These are phyloP conservation scores for Candida awuae DNA, from an alignment of 805 yeast species.

Conservation along the genomic window DNA sequence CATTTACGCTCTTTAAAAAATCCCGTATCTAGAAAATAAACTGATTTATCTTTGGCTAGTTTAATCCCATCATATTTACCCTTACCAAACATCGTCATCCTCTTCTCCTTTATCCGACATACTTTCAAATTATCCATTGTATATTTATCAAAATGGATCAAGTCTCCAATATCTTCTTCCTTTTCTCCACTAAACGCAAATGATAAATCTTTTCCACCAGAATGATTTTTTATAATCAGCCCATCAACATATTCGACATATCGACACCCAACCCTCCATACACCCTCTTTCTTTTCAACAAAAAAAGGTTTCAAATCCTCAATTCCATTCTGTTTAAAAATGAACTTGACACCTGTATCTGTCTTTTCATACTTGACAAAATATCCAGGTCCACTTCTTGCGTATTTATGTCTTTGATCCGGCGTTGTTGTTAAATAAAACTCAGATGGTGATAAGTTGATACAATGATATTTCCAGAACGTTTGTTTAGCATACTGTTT, in stretches of 20 bases:
- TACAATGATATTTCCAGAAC: slow-evolving; percentile 59
- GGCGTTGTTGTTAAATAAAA: slow-evolving; percentile 64
- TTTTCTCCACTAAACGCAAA: not conserved
- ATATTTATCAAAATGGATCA: slow-evolving; percentile 11
- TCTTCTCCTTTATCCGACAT: slow-evolving; percentile 22
- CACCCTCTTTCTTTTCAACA: not conserved
- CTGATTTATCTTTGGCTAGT: slow-evolving; percentile 25
- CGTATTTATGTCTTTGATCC: slow-evolving; percentile 46
- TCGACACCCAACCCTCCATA: slow-evolving; percentile 11
- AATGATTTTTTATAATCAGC: not conserved
- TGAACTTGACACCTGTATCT: not conserved
- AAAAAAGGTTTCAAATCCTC: not conserved
- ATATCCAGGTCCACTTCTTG: slow-evolving; percentile 57
- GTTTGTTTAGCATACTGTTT: slow-evolving; percentile 17
- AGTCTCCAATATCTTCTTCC: not conserved
- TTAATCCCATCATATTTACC: slow-evolving; percentile 26
- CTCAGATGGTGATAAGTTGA: slow-evolving; percentile 41
- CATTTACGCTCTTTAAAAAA: slow-evolving; percentile 16
- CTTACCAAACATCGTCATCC: slow-evolving; percentile 16
- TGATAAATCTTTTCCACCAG: not conserved
- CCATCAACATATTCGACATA: slow-evolving; percentile 11
- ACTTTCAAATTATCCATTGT: slow-evolving; percentile 15
- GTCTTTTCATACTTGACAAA: slow-evolving; percentile 35
- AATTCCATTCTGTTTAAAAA: not conserved
- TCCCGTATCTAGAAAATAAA: slow-evolving; percentile 22